A percentile compares a stretch with the other conserved stretches of the same genome.
These are phyloP conservation scores for Ophiosphaerella korrae DNA, from an alignment of 2,329 filamentous ascomycete species.

Conservation along the genomic window DNA sequence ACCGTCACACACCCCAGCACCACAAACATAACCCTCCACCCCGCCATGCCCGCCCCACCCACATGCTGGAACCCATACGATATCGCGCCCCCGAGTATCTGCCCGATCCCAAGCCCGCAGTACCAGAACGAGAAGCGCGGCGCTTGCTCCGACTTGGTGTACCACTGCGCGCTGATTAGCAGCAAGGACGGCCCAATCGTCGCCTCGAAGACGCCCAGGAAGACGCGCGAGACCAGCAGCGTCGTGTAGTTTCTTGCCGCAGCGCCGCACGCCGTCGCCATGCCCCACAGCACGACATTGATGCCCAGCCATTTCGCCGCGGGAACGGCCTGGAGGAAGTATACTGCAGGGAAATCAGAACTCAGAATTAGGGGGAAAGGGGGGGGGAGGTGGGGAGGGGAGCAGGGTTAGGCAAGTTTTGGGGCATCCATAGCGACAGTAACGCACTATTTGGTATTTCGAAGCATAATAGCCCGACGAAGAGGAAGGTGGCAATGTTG, in stretches of 20 bases:
- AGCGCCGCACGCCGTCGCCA: conserved; percentile 54
- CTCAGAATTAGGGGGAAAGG: background rate
- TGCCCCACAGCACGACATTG: conserved; percentile 52
- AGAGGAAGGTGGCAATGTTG: conserved; percentile 42
- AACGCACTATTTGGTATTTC: conserved; percentile 46
- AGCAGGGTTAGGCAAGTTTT: too few relatives aligned
- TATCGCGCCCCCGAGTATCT: conserved; percentile 19
- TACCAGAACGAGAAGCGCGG: conserved; percentile 67
- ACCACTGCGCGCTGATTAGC: conserved; percentile 61
- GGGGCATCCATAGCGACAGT: too few relatives aligned
- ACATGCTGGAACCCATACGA: conserved; percentile 32
- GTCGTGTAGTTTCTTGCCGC: conserved; percentile 54
- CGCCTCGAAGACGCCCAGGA: conserved; percentile 59
- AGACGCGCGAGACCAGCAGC: conserved; percentile 54
- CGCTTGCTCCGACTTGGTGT: conserved; percentile 62
- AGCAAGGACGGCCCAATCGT: conserved; percentile 59
- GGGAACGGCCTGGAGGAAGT: conserved; percentile 54
- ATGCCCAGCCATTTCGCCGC: conserved; percentile 58
- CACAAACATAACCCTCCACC: conserved; percentile 29
- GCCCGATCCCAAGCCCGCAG: conserved; percentile 53
- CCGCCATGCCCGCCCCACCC: conserved; percentile 2
- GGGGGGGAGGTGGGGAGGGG: background rate
- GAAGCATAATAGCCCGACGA: conserved; percentile 44
- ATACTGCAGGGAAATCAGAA: background rate
- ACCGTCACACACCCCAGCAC: conserved; percentile 19